A percentile compares a stretch with the other conserved stretches of the same genome.
phyloP scores from a whole-genome alignment of 495 filamentous ascomycete genomes.

The Penicillium diatomitis region DNA sequence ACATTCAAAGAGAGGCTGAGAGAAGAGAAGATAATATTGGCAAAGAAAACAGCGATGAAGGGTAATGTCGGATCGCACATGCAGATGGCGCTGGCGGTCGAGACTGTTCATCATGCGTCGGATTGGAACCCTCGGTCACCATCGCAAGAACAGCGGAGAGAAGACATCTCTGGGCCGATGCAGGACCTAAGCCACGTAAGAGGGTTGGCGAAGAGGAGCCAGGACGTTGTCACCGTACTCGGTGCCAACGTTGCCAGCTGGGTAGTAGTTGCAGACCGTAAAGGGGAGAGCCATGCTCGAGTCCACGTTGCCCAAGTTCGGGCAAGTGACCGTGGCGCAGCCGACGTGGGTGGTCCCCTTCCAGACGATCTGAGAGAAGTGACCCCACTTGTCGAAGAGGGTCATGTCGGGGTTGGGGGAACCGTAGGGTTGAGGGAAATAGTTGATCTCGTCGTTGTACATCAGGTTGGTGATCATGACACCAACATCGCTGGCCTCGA shows the following conservation, averaged over 20 bases:
- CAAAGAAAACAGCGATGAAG: constrained; percentile 5
- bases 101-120: neutral
- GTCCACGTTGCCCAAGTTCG: constrained; percentile 36
- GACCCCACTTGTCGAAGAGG: constrained; percentile 65
- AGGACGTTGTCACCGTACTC: constrained; percentile 57
- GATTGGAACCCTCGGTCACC: no score
- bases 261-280: constrained; percentile 86
- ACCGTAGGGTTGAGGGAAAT: constrained; percentile 39
- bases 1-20: constrained; percentile 14
- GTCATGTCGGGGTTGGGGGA: constrained; percentile 41
- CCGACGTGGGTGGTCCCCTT: constrained; percentile 59
- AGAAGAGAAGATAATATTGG: constrained; percentile 13
- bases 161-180: neutral
- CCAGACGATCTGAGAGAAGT: constrained; percentile 92
- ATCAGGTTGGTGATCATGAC: constrained; percentile 64
- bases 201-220: constrained; percentile 33
- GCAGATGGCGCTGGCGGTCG: neutral
- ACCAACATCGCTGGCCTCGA: constrained; percentile 40
- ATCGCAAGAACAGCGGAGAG: neutral
- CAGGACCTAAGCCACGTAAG: constrained; percentile 15
- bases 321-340: constrained; percentile 56
- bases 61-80: constrained; percentile 7
- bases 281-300: constrained; percentile 42
- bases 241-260: constrained; percentile 60
- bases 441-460: constrained; percentile 70